These are phyloP conservation scores for Yarrowia porcina DNA, from an alignment of 805 yeast species.

Conservation along the genomic window DNA sequence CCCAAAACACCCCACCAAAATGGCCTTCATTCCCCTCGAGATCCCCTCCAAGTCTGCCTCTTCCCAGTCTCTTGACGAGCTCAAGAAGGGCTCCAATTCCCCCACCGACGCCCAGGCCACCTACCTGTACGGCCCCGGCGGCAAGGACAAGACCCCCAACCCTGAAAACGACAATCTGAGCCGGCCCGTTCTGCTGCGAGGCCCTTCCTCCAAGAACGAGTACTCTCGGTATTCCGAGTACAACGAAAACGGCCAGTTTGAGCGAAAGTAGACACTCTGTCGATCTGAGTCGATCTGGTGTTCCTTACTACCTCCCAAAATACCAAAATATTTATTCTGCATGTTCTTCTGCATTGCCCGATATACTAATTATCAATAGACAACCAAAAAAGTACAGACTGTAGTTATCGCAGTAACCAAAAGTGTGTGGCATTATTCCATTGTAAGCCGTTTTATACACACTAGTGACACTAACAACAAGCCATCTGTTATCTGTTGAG, in stretches of 20 bases:
- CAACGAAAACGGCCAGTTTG: slow-evolving; percentile 22
- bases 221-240: slow-evolving; percentile 15
- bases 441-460: too few relatives aligned
- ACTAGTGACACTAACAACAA: too few relatives aligned
- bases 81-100: slow-evolving; percentile 6
- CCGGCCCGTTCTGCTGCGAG: slow-evolving; percentile 25
- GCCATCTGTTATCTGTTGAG: too few relatives aligned
- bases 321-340: slow-evolving; percentile 21
- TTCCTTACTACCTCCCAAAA: neutral
- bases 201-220: slow-evolving; percentile 24
- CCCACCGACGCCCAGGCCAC: slow-evolving; percentile 18
- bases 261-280: neutral
- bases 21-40: slow-evolving; percentile 24
- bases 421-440: too few relatives aligned
- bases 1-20: neutral
- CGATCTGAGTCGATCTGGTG: neutral
- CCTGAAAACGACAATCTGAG: slow-evolving; percentile 16
- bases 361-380: neutral
- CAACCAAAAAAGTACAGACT: too few relatives aligned
- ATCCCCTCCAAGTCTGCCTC: slow-evolving; percentile 25
- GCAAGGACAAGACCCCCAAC: slow-evolving; percentile 25
- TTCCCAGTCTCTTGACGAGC: slow-evolving; percentile 25
- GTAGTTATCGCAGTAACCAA: too few relatives aligned
- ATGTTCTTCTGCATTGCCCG: neutral
- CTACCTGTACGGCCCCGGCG: slow-evolving; percentile 24